Evolutionary conservation across 176 grass and related monocot genomes (phyloP).

Genomic region (Oryza coarctata): DNA sequence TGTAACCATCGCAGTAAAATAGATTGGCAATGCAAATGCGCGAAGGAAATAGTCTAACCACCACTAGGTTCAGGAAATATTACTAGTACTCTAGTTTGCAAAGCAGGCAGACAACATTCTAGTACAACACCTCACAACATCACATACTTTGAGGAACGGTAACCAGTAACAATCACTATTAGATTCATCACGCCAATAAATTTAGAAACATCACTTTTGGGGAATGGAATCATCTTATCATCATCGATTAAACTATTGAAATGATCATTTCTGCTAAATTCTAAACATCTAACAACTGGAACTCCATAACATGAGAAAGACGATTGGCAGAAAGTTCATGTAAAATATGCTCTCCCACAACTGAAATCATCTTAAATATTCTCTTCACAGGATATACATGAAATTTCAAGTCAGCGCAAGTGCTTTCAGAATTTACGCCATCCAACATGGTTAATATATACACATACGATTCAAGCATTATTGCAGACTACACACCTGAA

Average conservation of each 20-base stretch:
- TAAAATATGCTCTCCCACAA: background rate
- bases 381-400: background rate
- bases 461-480: background rate
- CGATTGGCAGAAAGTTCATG: background rate
- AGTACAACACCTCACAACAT: no score
- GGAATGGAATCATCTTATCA: background rate
- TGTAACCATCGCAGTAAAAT: background rate
- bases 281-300: background rate
- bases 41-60: background rate
- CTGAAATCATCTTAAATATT: background rate
- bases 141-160: no score
- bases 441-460: background rate
- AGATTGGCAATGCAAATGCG: background rate
- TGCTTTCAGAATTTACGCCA: background rate
- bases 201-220: no score
- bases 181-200: no score
- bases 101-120: background rate
- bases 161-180: background rate
- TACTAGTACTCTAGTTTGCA: background rate
- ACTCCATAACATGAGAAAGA: background rate
- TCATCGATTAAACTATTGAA: background rate
- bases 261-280: background rate
- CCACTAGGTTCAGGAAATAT: background rate
- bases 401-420: background rate
- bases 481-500: background rate